Base-by-base conservation (phyloP, 768 basidiomycete species). In the Thelephora aurantiotincta region DNA sequence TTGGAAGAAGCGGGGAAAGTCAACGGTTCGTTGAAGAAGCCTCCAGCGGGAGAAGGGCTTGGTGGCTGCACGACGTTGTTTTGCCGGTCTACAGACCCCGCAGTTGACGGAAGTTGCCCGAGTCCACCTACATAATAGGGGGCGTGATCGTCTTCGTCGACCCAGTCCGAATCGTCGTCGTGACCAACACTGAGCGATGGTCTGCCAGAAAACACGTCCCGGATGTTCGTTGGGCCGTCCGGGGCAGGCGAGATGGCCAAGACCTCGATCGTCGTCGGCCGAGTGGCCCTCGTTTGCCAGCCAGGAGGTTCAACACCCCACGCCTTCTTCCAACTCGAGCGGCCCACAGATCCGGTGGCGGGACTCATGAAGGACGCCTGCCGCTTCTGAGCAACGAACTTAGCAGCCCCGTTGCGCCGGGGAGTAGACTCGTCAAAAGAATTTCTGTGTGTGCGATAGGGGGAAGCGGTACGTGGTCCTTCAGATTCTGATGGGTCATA, bases 301-400 rank as follows among this genome's bases (percentile, higher is more conserved):
- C 86, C 87, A 18, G 87, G 85, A 5, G 87, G 88, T 55, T 90
- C 85, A 23, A 80, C 65, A 0, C 88, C 88, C 88, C 88, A 91
- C 6, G 81, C 76, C 61, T 87, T 88, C 69, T 86, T 89, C 88
- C 88, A 91, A 58, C 82, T 82, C 18, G 82, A 79, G 26, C 79
- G 75, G 30, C 82, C 76, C 44, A 77, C 58, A 3, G 70, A 67
- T 14, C 61, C 55, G 51, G 69, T 67, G 4, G 64, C 64, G 11
- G 78, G 79, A 53, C 74, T 80, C 54, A 67, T 65, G 59, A 87
- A 86, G 1, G 85, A 80, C 2, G 80, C 84, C 52, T 75, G 68
- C 20, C 82, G 77, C 57, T 91, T 90, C 61, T 91, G 87, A 5
- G 84, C 87, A 30, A 90, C 69, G 52, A 90, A 87, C 9, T 30